Evolutionary conservation across 2,329 filamentous ascomycete genomes (phyloP).

Genomic region (Xylariomycetidae sp.): DNA sequence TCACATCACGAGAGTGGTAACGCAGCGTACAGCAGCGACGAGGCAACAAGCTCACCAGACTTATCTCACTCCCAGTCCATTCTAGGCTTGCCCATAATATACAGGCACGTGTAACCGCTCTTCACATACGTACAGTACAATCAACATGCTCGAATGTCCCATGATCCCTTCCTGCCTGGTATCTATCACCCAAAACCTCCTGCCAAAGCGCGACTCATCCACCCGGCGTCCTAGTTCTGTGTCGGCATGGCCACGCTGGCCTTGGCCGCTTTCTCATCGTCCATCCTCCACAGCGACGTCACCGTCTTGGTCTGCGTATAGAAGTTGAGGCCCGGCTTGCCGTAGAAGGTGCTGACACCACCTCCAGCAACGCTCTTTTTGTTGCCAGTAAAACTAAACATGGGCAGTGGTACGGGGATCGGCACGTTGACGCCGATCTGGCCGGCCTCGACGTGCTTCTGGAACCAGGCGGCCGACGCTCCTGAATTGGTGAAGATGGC

Average conservation of each 20-base stretch:
- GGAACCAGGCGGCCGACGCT: conserved; percentile 70
- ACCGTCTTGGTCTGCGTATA: conserved; percentile 98
- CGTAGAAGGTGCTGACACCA: conserved; percentile 91
- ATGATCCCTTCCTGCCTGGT: no score
- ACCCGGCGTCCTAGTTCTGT: conserved; percentile 31
- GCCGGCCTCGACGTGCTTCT: conserved; percentile 74
- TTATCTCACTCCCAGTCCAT: no score
- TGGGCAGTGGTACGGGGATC: conserved; percentile 65
- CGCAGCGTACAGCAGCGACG: no score
- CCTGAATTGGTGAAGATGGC: conserved; percentile 80
- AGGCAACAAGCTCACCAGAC: no score
- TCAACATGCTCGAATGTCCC: no score
- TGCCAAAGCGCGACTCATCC: no score
- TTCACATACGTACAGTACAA: no score
- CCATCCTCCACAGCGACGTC: conserved; percentile 80
- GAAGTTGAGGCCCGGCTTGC: conserved; percentile 84
- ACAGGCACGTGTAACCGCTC: no score
- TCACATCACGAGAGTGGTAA: no score
- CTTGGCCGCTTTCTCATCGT: conserved; percentile 80
- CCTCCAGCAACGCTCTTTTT: conserved; percentile 91
- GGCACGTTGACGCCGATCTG: conserved; percentile 84
- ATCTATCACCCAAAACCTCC: no score
- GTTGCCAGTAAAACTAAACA: conserved; percentile 69
- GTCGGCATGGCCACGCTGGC: conserved; percentile 84
- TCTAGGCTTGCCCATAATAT: no score